phyloP scores from a whole-genome alignment of 192 early-diverging fungal species.

The Chytriomyces hyalinus region DNA sequence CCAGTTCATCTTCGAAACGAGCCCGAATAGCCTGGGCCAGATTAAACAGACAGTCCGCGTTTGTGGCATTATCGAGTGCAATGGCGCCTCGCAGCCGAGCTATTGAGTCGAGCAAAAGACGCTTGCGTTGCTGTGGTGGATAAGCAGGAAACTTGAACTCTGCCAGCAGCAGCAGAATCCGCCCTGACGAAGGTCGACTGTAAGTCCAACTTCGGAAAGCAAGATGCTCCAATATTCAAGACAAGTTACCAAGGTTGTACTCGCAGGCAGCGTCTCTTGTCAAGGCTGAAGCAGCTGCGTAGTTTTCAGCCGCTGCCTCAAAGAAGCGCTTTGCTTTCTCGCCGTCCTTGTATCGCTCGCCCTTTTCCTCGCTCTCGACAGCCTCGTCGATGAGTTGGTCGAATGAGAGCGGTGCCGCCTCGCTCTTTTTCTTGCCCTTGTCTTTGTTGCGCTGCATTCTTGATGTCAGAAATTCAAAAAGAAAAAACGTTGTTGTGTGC shows the following conservation, averaged over 20 bases:
- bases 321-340: slow-evolving; percentile 72
- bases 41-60: slow-evolving; percentile 72
- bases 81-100: slow-evolving; percentile 57
- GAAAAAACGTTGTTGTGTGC: too few species aligned
- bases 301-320: slow-evolving; percentile 68
- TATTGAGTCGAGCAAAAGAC: slow-evolving; percentile 61
- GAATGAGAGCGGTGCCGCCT: slow-evolving; percentile 11
- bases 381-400: slow-evolving; percentile 32
- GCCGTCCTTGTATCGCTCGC: slow-evolving; percentile 71
- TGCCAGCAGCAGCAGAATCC: slow-evolving; percentile 61
- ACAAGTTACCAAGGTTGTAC: slow-evolving; percentile 67
- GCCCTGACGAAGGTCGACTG: slow-evolving; percentile 60
- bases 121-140: slow-evolving; percentile 43
- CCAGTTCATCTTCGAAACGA: slow-evolving; percentile 57
- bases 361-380: slow-evolving; percentile 49
- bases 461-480: too few species aligned
- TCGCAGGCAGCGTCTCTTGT: slow-evolving; percentile 61
- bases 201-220: slow-evolving; percentile 52
- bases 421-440: neutral
- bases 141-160: slow-evolving; percentile 56
- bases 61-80: slow-evolving; percentile 57
- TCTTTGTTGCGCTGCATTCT: neutral
- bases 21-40: slow-evolving; percentile 69
- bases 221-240: neutral
- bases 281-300: slow-evolving; percentile 62